These are phyloP conservation scores for Helianthus tuberosus DNA, from an alignment of 129 eudicot species.

Conservation along the genomic window DNA sequence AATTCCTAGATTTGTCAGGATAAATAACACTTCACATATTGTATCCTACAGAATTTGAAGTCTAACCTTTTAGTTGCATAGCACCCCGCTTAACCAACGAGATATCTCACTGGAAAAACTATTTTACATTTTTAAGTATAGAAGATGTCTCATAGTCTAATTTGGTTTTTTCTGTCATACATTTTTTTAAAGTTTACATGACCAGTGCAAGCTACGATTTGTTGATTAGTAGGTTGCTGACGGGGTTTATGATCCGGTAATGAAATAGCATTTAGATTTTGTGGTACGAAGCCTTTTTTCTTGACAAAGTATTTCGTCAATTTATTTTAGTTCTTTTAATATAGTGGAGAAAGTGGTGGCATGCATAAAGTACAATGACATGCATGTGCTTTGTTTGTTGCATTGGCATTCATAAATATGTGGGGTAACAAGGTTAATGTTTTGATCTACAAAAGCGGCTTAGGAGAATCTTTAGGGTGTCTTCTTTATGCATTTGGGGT, in stretches of 20 bases:
- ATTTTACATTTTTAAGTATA: no score
- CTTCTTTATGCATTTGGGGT: slow-evolving; percentile 29
- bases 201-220: no score
- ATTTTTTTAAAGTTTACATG: no score
- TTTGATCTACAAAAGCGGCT: slow-evolving; percentile 35
- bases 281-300: neutral
- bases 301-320: neutral
- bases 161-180: no score
- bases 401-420: slow-evolving; percentile 14
- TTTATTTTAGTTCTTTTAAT: neutral
- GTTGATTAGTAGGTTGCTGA: no score
- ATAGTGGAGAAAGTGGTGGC: slow-evolving; percentile 2
- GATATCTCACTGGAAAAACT: no score
- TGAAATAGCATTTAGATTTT: neutral
- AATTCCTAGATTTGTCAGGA: no score
- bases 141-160: no score
- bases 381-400: neutral
- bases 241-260: neutral
- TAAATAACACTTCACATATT: no score
- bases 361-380: slow-evolving; percentile 20
- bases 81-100: no score
- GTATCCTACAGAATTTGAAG: no score
- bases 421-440: slow-evolving; percentile 29
- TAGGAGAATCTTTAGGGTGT: slow-evolving; percentile 12
- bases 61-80: no score